Base-by-base conservation (phyloP, 331 rosid species). In the Saraca asoca region DNA sequence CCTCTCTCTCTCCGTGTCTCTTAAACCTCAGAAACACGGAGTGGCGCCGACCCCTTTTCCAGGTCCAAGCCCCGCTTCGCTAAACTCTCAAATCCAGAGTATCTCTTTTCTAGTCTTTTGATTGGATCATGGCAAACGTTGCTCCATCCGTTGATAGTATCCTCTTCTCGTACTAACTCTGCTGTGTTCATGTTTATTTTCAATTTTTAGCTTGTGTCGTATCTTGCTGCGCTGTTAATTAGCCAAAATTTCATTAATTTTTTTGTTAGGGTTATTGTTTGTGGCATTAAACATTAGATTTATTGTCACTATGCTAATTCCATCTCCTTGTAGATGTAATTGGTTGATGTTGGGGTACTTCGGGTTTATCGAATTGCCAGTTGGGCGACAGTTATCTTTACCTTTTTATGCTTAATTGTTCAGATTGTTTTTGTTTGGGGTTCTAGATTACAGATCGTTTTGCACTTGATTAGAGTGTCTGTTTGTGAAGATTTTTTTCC, bases 121-220 rank as follows among this genome's bases (percentile, higher is more conserved):
- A 68, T 64, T 50, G 16, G 46, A 60, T 58, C 80, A 82, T 82
- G 86, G 81, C 73, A 6, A 39, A 74, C 49, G 61, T 68, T 67
- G 68, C 76, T 74, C 68, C 79, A 4, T 58, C 81, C 7, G 13
- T 81, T 46, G 81, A 82, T 50, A 64, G 86, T 82, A 78, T 74
- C 68, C 78, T 43, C 17, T 13, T 31, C 43, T 58, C 46, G 14
- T 12, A 43, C 15, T 4, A 3, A 43, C 14, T 43, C 2, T 43
- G 49, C 49, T 12, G 6, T 43, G n/a, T 43, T 4, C 49, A 10
- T 12, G n/a, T 43, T 4, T 12, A 2, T 43, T 43, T 5, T 43
- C 49, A 14, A 43, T 43, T 43, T 12, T 11, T 12, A 5, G 12
- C 14, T 10, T 12, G 2, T 43, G 4, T 10, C 43, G 8, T 7